Evolutionary conservation across 305 asterid genomes (phyloP), one percentile per base, ranked within the genome.

Genomic region (Fraxinus dipetala): DNA sequence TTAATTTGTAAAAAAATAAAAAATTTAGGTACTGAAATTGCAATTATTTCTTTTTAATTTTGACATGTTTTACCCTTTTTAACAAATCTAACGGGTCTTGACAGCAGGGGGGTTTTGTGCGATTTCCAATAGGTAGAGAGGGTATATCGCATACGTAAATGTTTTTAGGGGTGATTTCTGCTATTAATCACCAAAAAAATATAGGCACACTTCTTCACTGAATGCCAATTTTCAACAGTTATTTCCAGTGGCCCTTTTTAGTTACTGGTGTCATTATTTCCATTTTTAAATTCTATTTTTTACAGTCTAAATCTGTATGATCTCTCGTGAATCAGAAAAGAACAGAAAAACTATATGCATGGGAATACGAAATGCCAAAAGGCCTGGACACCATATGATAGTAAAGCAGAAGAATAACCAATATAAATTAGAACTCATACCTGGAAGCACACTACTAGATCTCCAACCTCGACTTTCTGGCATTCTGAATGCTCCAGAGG

Each of bases 401-500:
- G 8, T 16, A 7, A n/a, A 18, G 28, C 30, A 59, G 28, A 59
- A 6, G 30, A 59, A 59, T 59, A 59, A 20, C 69, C 69, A 75
- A 45, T 24, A 54, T n/a, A 59, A 7, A 48, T 26, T 8, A 78
- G 73, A 82, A 75, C 22, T 3, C 65, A 26, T 91, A 95, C 99
- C 98, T 90, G 96, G 86, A 91, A 96, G 91, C 99, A 93, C 67
- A 96, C 89, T 67, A 92, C 98, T 28, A 82, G 82, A 83, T 96
- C 97, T 80, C 98, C 98, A 84, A 88, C 90, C 83, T 86, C 85
- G 79, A 96, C 90, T 75, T 83, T 90, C 56, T 85, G 83, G 90
- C 99, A 96, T 80, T 96, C 98, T n/a, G 94, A 84, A 83, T 89
- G 84, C 79, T 94, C 98, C 91, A 96, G 89, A 75, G 94, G 83